These are phyloP conservation scores for Backusella luteola DNA, from an alignment of 192 early-diverging fungal genomes.

Conservation along the genomic window DNA sequence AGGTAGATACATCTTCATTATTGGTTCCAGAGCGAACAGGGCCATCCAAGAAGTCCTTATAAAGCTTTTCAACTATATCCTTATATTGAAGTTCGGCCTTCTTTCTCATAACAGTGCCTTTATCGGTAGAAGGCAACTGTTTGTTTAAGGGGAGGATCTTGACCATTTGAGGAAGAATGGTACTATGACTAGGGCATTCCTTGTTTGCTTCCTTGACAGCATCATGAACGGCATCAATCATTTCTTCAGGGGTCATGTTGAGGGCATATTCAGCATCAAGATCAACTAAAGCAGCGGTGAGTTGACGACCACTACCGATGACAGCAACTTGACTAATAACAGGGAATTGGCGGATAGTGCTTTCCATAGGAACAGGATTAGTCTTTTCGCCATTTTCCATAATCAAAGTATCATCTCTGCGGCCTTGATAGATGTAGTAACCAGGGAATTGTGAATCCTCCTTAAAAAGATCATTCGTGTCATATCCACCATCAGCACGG, in stretches of 20 bases:
- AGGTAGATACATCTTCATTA: background rate
- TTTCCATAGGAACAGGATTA: conserved; percentile 32
- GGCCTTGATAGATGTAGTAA: conserved; percentile 22
- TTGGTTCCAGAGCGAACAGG: background rate
- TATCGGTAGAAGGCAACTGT: conserved; percentile 25
- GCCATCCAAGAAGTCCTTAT: conserved; percentile 39
- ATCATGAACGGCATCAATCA: conserved; percentile 13
- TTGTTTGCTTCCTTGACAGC: conserved; percentile 28
- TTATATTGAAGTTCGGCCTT: conserved; percentile 49
- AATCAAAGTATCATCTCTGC: conserved; percentile 17
- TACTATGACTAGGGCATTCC: conserved; percentile 19
- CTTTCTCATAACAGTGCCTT: conserved; percentile 28
- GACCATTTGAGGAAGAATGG: conserved; percentile 23
- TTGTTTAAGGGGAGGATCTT: conserved; percentile 23
- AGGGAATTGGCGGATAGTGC: background rate
- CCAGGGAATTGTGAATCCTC: background rate
- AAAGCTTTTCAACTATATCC: conserved; percentile 52
- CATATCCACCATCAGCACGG: conserved; percentile 25
- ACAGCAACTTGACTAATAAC: conserved; percentile 24
- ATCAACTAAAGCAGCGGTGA: conserved; percentile 9
- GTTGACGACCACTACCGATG: conserved; percentile 14
- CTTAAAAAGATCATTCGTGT: conserved; percentile 26
- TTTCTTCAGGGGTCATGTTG: conserved; percentile 11
- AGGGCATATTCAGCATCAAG: conserved; percentile 1
- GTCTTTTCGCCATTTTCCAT: conserved; percentile 40